Evolutionary conservation across 1,284 basidiomycete genomes (phyloP).

Genomic region (Apiotrichum akiyoshidainum): DNA sequence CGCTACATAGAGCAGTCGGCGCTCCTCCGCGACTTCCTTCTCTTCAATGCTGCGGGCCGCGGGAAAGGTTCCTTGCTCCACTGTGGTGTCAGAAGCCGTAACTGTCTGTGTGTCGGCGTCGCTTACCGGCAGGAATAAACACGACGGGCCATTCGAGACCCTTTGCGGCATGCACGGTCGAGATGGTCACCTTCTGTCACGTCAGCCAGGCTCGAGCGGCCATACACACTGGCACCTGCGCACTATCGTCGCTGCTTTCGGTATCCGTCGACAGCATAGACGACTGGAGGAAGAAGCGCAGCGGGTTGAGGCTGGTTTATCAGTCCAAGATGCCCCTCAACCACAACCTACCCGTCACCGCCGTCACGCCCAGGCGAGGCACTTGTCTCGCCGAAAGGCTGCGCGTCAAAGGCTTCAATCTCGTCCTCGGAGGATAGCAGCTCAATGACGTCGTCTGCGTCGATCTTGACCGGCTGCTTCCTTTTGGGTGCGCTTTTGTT

Average conservation of each 20-base stretch:
- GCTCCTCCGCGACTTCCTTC: conserved; percentile 76
- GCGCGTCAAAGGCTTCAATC: conserved; percentile 7
- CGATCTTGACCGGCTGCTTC: conserved; percentile 12
- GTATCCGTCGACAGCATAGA: conserved; percentile 82
- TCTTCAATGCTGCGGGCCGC: conserved; percentile 61
- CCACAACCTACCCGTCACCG: neutral
- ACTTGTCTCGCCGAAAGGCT: neutral
- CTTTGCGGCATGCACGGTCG: conserved; percentile 86
- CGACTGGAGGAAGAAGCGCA: conserved; percentile 76
- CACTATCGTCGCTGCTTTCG: conserved; percentile 60
- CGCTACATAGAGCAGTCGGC: conserved; percentile 81
- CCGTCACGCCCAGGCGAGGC: neutral
- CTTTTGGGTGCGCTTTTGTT: neutral
- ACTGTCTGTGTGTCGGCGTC: too few relatives aligned
- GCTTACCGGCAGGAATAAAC: conserved; percentile 48
- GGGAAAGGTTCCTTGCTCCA: conserved; percentile 74
- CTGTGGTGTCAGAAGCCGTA: conserved; percentile 47
- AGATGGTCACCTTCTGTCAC: conserved; percentile 72
- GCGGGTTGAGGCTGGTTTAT: conserved; percentile 58
- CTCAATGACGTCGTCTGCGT: conserved; percentile 32
- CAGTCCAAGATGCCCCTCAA: too few relatives aligned
- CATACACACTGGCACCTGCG: conserved; percentile 11
- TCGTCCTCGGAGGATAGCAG: conserved; percentile 43
- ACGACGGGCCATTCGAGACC: conserved; percentile 82
- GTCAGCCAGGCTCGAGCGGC: conserved; percentile 7